Evolutionary conservation across 305 asterid genomes (phyloP).

Genomic region (Fraxinus xanthoxyloides): DNA sequence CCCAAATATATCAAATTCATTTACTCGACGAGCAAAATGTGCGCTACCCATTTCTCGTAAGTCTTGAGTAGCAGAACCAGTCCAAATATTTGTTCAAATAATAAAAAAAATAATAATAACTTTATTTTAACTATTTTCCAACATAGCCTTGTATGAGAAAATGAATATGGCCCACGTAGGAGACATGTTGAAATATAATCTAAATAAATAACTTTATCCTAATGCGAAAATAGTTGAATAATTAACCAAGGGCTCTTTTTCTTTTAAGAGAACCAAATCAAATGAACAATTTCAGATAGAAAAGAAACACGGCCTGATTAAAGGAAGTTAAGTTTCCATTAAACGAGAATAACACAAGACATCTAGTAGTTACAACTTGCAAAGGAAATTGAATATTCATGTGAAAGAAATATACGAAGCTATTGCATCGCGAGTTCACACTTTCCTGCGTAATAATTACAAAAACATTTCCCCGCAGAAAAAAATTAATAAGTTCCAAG

Average conservation of each 20-base stretch:
- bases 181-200: not conserved
- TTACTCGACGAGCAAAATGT: not conserved
- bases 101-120: too few relatives aligned
- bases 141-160: not conserved
- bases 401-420: conserved; percentile 24
- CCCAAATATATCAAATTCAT: not conserved
- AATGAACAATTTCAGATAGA: not conserved
- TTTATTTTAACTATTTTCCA: not conserved
- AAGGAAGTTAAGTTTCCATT: conserved; percentile 18
- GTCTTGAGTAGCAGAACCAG: not conserved
- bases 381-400: conserved; percentile 18
- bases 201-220: not conserved
- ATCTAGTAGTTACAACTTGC: conserved; percentile 36
- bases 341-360: conserved; percentile 21
- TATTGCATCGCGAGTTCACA: conserved; percentile 8
- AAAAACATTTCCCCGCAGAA: conserved; percentile 29
- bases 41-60: not conserved
- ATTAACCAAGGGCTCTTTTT: not conserved
- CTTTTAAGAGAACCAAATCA: not conserved
- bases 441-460: conserved; percentile 35
- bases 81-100: not conserved
- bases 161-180: not conserved
- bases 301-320: not conserved
- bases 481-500: conserved; percentile 33
- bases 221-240: not conserved